Percentiles rank a stretch among this genome's conserved stretches.
Conservation (phyloP, 164 flowering plant genomes). For the Tetrastigma voinierianum region DNA sequence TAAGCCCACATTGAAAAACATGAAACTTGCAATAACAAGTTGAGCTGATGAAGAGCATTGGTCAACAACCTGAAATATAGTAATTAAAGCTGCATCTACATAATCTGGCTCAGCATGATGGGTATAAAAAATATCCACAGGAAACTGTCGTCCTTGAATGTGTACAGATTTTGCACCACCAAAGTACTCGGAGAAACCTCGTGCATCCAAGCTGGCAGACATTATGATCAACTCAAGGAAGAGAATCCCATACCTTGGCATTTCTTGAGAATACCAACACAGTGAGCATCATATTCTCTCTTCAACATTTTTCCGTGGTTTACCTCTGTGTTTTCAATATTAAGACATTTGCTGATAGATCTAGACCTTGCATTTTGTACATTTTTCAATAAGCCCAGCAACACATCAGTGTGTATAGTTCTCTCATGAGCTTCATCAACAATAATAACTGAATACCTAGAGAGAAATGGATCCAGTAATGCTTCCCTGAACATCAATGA, state of each 20-base stretch:
- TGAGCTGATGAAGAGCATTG: not conserved
- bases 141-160: slow-evolving; percentile 81
- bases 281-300: slow-evolving; percentile 26
- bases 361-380: slow-evolving; percentile 65
- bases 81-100: slow-evolving; percentile 70
- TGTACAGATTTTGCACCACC: slow-evolving; percentile 93
- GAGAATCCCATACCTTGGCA: slow-evolving; percentile 38
- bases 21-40: not conserved
- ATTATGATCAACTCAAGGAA: slow-evolving; percentile 80
- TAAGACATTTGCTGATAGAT: slow-evolving; percentile 15
- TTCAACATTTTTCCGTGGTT: slow-evolving; percentile 23
- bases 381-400: slow-evolving; percentile 78
- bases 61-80: slow-evolving; percentile 81
- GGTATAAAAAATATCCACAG: slow-evolving; percentile 82
- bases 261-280: slow-evolving; percentile 27
- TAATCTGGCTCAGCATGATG: slow-evolving; percentile 64
- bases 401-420: slow-evolving; percentile 93
- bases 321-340: slow-evolving; percentile 19
- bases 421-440: slow-evolving; percentile 99
- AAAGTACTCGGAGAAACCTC: slow-evolving; percentile 77
- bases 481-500: slow-evolving; percentile 72
- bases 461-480: slow-evolving; percentile 76
- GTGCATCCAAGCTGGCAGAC: slow-evolving; percentile 99
- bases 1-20: not conserved
- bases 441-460: slow-evolving; percentile 83